These are phyloP conservation scores for Wolfiporia cocos DNA, from an alignment of 1,284 basidiomycete species.

Conservation along the genomic window DNA sequence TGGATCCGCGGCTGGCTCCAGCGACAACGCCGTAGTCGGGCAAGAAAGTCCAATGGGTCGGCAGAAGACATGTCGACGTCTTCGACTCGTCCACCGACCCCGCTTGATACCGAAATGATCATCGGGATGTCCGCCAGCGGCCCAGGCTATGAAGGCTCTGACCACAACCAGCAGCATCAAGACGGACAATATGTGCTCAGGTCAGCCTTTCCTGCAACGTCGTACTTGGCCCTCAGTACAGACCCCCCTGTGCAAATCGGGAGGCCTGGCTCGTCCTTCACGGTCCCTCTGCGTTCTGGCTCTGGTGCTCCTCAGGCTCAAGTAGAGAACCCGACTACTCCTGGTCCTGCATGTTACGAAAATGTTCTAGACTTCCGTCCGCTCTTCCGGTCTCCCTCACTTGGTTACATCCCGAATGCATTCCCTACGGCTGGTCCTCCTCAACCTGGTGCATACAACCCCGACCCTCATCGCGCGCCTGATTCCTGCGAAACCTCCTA, in stretches of 20 bases:
- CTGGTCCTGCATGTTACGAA: not conserved
- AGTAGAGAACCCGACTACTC: no score
- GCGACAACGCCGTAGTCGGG: slow-evolving; percentile 9
- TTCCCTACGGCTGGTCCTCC: no score
- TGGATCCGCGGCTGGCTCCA: slow-evolving; percentile 20
- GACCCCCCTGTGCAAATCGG: slow-evolving; percentile 2
- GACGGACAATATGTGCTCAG: no score
- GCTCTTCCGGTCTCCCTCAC: slow-evolving; percentile 7
- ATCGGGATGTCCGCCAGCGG: not conserved
- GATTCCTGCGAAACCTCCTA: no score
- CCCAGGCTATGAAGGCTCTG: not conserved
- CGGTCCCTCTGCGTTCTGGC: slow-evolving; percentile 10
- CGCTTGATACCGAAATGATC: not conserved
- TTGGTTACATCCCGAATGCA: slow-evolving; percentile 9
- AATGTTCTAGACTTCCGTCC: not conserved
- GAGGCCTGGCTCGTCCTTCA: slow-evolving; percentile 12
- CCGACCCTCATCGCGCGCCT: no score
- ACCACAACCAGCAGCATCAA: no score
- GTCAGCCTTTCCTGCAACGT: not conserved
- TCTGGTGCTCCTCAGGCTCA: not conserved
- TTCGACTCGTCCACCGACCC: not conserved
- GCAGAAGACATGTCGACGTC: not conserved
- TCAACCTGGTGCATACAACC: no score
- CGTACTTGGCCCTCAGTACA: not conserved
- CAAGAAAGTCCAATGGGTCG: slow-evolving; percentile 1